Base-by-base conservation (phyloP, 371 early-diverging fungal genomes). In the Apophysomyces trapeziformis region DNA sequence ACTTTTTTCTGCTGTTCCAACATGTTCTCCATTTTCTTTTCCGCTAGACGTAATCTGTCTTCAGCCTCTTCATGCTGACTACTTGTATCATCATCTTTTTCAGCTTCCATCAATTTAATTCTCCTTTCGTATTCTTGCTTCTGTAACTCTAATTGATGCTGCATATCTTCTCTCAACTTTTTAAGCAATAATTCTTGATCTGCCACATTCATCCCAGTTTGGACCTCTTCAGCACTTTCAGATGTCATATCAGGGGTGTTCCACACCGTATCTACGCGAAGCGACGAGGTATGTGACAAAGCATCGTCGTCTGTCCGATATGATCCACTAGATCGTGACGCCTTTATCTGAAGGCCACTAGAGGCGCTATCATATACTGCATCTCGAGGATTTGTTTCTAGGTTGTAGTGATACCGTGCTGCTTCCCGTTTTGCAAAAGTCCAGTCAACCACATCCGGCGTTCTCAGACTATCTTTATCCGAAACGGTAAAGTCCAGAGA, bases 341-440 rank as follows among this genome's bases (percentile, higher is more conserved):
- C 79, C 47, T 85, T 16, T 0, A 11, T 68, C 62, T 76, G 74
- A 56, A 79, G 73, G 59, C 79, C 76, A 56, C 80, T 80, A 47
- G 79, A 73, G 39, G 85, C 79, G 45, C 81, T 85, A 38, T 85
- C 83, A 38, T 84, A 79, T 43, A 80, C 83, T 66, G 79, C 75
- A 5, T 70, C 74, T 39, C 72, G 73, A 38, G 80, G 70, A 43
- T 65, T 74, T 16, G 77, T 41, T 68, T 50, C 54, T 11, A 16
- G 4, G 21, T 21, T 50, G 9, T 21, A 61, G 58, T 69, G 70
- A 45, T 87, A 82, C 4, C 82, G 67, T 7, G 84, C 82, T 3
- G 88, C 89, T 64, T 93, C 94, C 45, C 78, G 79, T 60, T 85
- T 85, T 0, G 94, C 94, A 75, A 84, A 92, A 21, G 80, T 85